Percentiles rank a stretch among this genome's conserved stretches.
Evolutionary conservation across 1,284 basidiomycete genomes (phyloP).

Genomic region (Inonotus hispidus): DNA sequence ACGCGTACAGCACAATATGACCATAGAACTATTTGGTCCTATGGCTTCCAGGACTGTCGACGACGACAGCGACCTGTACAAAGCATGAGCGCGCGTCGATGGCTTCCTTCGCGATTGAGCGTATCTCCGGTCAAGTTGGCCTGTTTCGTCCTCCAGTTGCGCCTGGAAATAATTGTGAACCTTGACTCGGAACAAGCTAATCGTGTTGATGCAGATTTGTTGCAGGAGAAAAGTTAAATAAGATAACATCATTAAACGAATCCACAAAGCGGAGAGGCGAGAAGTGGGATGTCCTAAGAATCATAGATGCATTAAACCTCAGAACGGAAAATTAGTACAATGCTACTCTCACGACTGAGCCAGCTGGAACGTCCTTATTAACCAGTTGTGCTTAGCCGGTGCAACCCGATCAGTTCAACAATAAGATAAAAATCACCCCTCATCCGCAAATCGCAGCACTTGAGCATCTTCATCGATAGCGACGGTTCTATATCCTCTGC

Average conservation of each 20-base stretch:
- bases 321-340: neutral
- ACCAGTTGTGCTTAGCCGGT: neutral
- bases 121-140: neutral
- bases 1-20: neutral
- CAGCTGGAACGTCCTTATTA: neutral
- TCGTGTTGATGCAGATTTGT: no score
- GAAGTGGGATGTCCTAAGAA: neutral
- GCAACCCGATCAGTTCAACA: neutral
- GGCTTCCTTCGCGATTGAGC: neutral
- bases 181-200: no score
- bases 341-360: neutral
- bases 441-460: conserved; percentile 75
- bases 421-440: conserved; percentile 39
- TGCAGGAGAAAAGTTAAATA: neutral
- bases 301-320: neutral
- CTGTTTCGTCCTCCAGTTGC: neutral
- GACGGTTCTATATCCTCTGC: conserved; percentile 74
- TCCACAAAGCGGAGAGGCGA: neutral
- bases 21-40: no score
- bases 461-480: conserved; percentile 88
- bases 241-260: neutral
- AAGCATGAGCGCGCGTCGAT: neutral
- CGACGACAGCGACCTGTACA: no score
- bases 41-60: neutral
- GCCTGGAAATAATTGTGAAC: neutral